Evolutionary conservation across 2,329 filamentous ascomycete genomes (phyloP), one percentile per base, ranked within the genome.

Genomic region (Cordyceps militaris): DNA sequence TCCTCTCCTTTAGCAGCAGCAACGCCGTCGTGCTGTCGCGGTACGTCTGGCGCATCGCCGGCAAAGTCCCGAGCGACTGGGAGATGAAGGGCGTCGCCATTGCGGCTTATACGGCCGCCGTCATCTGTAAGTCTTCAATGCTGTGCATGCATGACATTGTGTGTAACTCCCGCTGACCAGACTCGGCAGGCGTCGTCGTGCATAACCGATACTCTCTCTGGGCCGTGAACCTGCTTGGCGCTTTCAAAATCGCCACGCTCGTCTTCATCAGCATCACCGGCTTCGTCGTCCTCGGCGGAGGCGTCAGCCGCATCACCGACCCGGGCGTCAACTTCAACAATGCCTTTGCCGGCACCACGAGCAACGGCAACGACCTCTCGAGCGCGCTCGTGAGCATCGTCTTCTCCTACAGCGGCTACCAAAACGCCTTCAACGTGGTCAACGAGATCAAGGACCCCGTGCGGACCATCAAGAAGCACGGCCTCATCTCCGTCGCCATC

Each of bases 31-130:
- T 88, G 0, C 67, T 87, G 26, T 80, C 85, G 0, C 73, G 79
- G 40, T 89, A 89, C 62, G 66, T 88, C 0, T 89, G 81, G 69
- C 75, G 76, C 9, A 82, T 84, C 44, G 77, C 73, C 1, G 80
- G 76, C 0, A 66, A 72, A 0, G 69, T 67, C 0, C 79, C 82
- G 0, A 78, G 78, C 0, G 71, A 74, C n/a, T 89, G 85, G 86
- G 74, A 88, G 64, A 67, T 81, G 54, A 88, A 88, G 65, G 86
- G 85, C 1, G 79, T 88, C 3, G 86, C 86, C 0, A 71, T 88
- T 24, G 84, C 81, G 1, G 80, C 77, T 0, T 88, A 87, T 63
- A 85, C 81, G 0, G 64, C 84, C 0, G 83, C 84, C 3, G 73
- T 79, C 1, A 60, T 85, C 1, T 73, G 82, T 82, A 64, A 61